A percentile compares a stretch with the other conserved stretches of the same genome.
Evolutionary conservation across 2,329 filamentous ascomycete genomes (phyloP).

Genomic region (Fusarium staphyleae): DNA sequence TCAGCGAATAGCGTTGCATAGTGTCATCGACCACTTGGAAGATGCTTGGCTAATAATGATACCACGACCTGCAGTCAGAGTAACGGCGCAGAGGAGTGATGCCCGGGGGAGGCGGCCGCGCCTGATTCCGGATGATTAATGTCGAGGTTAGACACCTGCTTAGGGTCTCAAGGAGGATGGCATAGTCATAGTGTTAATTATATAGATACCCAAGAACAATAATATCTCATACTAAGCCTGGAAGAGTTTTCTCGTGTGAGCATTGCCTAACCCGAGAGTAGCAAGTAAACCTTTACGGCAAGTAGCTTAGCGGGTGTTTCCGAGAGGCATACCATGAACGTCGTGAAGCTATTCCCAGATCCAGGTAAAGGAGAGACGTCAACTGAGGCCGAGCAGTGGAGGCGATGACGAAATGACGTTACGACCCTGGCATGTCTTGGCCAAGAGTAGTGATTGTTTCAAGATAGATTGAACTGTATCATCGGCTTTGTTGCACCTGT

Average conservation of each 20-base stretch:
- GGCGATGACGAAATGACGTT: constrained; percentile 1
- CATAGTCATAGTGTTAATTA: constrained; percentile 3
- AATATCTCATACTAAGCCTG: background rate
- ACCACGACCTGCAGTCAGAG: constrained; percentile 5
- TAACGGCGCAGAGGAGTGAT: background rate
- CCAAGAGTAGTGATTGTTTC: constrained; percentile 18
- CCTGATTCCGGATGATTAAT: background rate
- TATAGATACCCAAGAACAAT: constrained; percentile 13
- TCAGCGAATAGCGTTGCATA: constrained; percentile 25
- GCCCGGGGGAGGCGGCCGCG: background rate
- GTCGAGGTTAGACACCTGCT: constrained; percentile 6
- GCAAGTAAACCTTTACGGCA: background rate
- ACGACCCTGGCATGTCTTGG: constrained; percentile 5
- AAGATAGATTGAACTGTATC: constrained; percentile 23
- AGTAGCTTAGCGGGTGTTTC: too few relatives aligned
- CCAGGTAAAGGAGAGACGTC: background rate
- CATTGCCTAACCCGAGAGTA: background rate
- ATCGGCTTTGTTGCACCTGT: constrained; percentile 14
- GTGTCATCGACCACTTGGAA: background rate
- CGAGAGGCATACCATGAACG: too few relatives aligned
- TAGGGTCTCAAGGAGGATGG: background rate
- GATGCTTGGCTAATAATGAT: constrained; percentile 16
- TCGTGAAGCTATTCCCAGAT: constrained; percentile 13
- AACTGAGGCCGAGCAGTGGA: constrained; percentile 4
- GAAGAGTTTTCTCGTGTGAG: background rate